Conservation (phyloP, 352 stramenopile genomes). For the Albugo candida region DNA sequence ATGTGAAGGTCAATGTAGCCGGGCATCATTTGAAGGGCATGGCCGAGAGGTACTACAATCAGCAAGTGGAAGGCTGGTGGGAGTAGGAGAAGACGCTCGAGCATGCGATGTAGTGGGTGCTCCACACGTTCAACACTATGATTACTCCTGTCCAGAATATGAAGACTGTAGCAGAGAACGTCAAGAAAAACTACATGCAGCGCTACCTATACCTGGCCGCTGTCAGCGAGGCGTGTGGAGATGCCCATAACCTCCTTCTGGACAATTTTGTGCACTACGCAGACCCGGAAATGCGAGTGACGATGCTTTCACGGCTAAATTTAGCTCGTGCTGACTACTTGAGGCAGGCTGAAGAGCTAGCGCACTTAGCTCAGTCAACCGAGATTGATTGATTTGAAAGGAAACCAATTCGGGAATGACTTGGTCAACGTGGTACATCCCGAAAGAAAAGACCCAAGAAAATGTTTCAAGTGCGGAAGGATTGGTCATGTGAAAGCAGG, state of each 20-base stretch:
- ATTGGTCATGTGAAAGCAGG: background rate
- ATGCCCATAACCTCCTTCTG: background rate
- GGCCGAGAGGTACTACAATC: conserved; percentile 9
- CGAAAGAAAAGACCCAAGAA: background rate
- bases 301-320: background rate
- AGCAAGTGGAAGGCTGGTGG: conserved; percentile 6
- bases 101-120: conserved; percentile 4
- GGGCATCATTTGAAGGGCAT: conserved; percentile 1
- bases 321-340: background rate
- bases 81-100: conserved; percentile 1
- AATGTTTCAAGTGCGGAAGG: background rate
- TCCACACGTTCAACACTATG: conserved; percentile 6
- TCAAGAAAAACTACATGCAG: conserved; percentile 3
- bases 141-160: conserved; percentile 8
- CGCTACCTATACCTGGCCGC: conserved; percentile 10
- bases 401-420: background rate
- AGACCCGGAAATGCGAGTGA: background rate
- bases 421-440: background rate
- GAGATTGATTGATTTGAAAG: background rate
- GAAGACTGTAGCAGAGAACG: conserved; percentile 7
- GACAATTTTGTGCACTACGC: background rate
- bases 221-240: conserved; percentile 1
- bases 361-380: background rate
- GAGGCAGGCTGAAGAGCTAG: background rate
- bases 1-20: conserved; percentile 3